phyloP scores from a whole-genome alignment of 805 yeast genomes.

The Hanseniaspora valbyensis region DNA sequence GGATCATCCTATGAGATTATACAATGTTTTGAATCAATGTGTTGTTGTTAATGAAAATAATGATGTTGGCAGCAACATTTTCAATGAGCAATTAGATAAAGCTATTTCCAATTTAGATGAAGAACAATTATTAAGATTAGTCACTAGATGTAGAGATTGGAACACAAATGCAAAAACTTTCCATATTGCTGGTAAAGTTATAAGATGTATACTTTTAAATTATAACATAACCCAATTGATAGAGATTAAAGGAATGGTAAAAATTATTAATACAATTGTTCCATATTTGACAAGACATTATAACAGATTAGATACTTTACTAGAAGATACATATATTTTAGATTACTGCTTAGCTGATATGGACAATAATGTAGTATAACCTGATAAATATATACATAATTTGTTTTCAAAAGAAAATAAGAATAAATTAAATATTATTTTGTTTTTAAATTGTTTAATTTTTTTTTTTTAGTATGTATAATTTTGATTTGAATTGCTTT shows the following conservation, averaged over 20 bases:
- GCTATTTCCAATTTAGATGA: slow-evolving; percentile 47
- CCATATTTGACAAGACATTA: slow-evolving; percentile 87
- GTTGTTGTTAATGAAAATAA: slow-evolving; percentile 30
- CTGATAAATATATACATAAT: slow-evolving; percentile 11
- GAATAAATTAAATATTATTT: background rate
- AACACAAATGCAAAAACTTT: slow-evolving; percentile 78
- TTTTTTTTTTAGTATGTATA: background rate
- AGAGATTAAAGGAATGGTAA: slow-evolving; percentile 57
- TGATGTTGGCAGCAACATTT: slow-evolving; percentile 34
- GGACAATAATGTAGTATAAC: slow-evolving; percentile 34
- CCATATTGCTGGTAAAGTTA: slow-evolving; percentile 65
- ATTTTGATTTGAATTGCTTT: background rate
- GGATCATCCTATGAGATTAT: slow-evolving; percentile 82
- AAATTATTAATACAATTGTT: slow-evolving; percentile 58
- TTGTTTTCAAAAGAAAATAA: background rate
- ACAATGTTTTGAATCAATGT: slow-evolving; percentile 59
- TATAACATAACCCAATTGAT: slow-evolving; percentile 47
- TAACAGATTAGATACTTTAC: slow-evolving; percentile 58
- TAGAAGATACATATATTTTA: slow-evolving; percentile 74
- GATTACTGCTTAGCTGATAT: slow-evolving; percentile 78
- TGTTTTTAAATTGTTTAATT: background rate
- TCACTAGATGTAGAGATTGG: slow-evolving; percentile 86
- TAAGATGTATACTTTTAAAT: slow-evolving; percentile 50
- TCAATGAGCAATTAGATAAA: slow-evolving; percentile 46
- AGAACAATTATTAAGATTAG: slow-evolving; percentile 48